Evolutionary conservation across 163 green algal species (phyloP).

Genomic region (Scenedesmus sp.): DNA sequence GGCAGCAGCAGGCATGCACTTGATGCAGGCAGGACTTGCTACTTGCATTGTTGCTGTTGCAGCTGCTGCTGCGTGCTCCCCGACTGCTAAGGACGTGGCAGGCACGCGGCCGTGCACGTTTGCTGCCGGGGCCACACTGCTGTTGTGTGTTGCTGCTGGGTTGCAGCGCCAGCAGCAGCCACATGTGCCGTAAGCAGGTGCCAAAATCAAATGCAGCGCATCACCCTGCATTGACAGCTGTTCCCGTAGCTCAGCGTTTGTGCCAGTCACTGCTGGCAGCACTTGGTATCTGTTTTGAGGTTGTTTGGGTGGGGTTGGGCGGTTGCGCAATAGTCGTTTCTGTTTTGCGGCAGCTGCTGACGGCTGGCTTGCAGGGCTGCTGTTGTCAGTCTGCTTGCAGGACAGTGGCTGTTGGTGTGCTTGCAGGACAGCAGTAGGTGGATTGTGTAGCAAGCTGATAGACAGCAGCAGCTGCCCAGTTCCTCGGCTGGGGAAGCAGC

Average conservation of each 20-base stretch:
- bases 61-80: neutral
- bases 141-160: too few relatives aligned
- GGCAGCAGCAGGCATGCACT: neutral
- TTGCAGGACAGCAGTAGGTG: neutral
- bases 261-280: neutral
- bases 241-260: neutral
- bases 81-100: neutral
- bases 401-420: neutral
- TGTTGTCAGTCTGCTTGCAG: neutral
- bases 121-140: neutral
- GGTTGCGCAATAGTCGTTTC: too few relatives aligned
- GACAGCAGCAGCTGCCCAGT: too few relatives aligned
- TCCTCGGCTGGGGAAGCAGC: too few relatives aligned
- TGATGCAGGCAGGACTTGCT: neutral
- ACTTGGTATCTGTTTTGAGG: neutral
- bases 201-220: neutral
- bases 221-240: neutral
- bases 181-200: too few relatives aligned
- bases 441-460: neutral
- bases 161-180: too few relatives aligned
- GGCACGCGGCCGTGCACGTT: neutral
- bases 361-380: too few relatives aligned
- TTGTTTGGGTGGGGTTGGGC: neutral
- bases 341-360: too few relatives aligned
- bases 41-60: neutral